Evolutionary conservation across 768 basidiomycete species (phyloP), one percentile per base, ranked within the genome.

Genomic region (Termitomyces bulborhizus): DNA sequence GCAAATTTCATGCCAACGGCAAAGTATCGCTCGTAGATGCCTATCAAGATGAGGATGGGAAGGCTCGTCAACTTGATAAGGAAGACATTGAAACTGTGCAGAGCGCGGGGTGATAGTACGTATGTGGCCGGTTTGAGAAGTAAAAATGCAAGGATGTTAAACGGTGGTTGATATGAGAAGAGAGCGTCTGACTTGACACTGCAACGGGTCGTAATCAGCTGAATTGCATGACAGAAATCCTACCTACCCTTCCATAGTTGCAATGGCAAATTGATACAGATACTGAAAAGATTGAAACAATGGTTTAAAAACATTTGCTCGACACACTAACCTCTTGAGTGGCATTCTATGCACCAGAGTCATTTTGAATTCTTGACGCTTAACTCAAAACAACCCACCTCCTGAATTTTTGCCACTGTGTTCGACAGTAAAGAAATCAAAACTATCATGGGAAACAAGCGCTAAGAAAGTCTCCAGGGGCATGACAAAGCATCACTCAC

Each of bases 151-250:
- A 90, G 71, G 18, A 92, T 72, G 63, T 91, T 93, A 78, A 93
- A 92, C 1, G 93, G 93, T 1, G 90, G 91, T 60, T 93, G 90
- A 63, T 97, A 96, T 46, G 88, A 92, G 73, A 95, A 92, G 16
- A 97, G 74, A 1, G 90, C 90, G 66, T 95, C 92, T 2, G 87
- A 85, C 66, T 93, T 93, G 65, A 93, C 88, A 24, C 92, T 90
- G 58, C 11, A 40, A 18, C 31, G 39, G 15, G 5, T 12, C 13
- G 50, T 40, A 51, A 8, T 46, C 21, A 52, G n/a, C 3, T 13
- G 12, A 60, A 42, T 46, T 59, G 37, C 51, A 51, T 24, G 32
- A 4, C 24, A 51, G 15, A n/a, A 8, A 45, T 26, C 6, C 24
- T 24, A 58, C 74, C 53, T 62, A 88, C 90, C 91, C 90, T 78